A percentile compares a stretch with the other conserved stretches of the same genome.
Conservation (phyloP, 225 moss, liverwort and hornwort species). For the Neckera pumila region DNA sequence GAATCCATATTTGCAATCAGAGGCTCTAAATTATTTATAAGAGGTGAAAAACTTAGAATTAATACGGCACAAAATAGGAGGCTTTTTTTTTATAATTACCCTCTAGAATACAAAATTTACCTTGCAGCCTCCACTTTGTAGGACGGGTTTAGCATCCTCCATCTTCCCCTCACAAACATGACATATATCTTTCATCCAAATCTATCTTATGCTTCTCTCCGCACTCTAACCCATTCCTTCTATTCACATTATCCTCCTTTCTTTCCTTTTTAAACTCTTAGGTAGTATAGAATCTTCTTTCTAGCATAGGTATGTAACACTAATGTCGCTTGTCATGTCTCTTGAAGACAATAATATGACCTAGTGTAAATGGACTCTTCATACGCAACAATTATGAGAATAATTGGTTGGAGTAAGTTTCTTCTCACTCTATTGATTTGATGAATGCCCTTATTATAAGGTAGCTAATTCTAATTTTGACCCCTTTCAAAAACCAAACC, state of each 20-base stretch:
- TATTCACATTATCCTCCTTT: accelerated
- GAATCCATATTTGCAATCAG: too few relatives aligned
- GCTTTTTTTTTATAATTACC: too few relatives aligned
- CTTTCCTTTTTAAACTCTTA: not conserved
- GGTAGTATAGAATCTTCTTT: accelerated
- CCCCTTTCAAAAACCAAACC: accelerated
- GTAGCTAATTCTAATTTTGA: accelerated
- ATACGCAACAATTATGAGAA: accelerated
- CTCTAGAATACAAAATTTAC: too few relatives aligned
- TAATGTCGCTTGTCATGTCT: not conserved
- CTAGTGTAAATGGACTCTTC: not conserved
- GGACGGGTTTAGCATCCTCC: too few relatives aligned
- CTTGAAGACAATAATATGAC: accelerated
- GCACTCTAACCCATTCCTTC: accelerated
- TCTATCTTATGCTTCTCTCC: not conserved
- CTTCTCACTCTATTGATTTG: accelerated
- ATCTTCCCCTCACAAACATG: too few relatives aligned
- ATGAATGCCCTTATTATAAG: accelerated
- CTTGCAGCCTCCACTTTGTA: too few relatives aligned
- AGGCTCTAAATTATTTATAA: too few relatives aligned
- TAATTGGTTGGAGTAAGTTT: not conserved
- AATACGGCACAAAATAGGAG: too few relatives aligned
- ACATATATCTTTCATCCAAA: not conserved
- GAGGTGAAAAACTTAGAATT: too few relatives aligned
- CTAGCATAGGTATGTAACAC: not conserved